Evolutionary conservation across 495 filamentous ascomycete genomes (phyloP).

Genomic region (Penicillium parvum): DNA sequence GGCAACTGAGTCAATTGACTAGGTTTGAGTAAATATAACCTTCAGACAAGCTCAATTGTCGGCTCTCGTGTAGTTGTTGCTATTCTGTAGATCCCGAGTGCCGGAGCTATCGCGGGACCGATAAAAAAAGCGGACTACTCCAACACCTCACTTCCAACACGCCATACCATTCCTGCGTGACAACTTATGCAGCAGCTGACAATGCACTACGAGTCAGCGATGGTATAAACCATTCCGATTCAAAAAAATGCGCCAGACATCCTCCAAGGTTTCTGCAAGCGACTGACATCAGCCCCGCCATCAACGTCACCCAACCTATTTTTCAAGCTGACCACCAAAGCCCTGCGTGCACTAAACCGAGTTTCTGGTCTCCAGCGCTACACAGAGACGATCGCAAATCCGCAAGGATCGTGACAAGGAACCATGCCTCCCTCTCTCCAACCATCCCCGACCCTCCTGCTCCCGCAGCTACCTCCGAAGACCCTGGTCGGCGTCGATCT

Average conservation of each 20-base stretch:
- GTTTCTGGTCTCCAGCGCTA: background rate
- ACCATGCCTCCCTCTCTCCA: slow-evolving; percentile 21
- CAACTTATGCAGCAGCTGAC: too few species aligned
- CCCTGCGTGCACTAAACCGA: background rate
- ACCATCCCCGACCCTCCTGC: slow-evolving; percentile 44
- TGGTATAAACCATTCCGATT: too few species aligned
- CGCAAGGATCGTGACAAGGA: background rate
- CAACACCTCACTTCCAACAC: background rate
- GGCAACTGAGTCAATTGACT: slow-evolving; percentile 22
- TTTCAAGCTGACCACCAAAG: slow-evolving; percentile 2
- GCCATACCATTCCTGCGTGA: background rate
- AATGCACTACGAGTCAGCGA: too few species aligned
- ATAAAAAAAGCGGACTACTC: slow-evolving; percentile 11
- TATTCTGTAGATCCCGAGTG: too few species aligned
- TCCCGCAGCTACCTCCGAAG: slow-evolving; percentile 44
- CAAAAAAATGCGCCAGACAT: too few species aligned
- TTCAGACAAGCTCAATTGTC: background rate
- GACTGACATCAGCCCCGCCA: slow-evolving; percentile 5
- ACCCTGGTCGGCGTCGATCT: slow-evolving; percentile 52
- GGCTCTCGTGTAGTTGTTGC: background rate
- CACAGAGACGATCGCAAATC: background rate
- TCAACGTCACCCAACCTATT: background rate
- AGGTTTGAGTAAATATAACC: slow-evolving; percentile 9
- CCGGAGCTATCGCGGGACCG: slow-evolving; percentile 15
- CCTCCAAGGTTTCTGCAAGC: background rate